A percentile compares a stretch with the other conserved stretches of the same genome.
phyloP scores from a whole-genome alignment of 768 basidiomycete species.

The Calocybe indica region DNA sequence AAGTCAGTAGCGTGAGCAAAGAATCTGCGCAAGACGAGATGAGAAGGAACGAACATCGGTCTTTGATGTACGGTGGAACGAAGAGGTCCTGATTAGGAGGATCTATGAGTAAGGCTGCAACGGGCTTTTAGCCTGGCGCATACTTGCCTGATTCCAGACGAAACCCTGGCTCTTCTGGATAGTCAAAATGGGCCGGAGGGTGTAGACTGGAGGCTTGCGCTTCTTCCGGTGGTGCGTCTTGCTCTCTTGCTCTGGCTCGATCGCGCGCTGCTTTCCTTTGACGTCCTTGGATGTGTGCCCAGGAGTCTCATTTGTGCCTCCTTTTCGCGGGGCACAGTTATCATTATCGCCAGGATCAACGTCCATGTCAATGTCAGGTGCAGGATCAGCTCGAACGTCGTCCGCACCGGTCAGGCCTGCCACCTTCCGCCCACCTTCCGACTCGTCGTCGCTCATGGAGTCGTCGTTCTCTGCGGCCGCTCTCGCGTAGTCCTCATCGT shows the following conservation, averaged over 20 bases:
- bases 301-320: slow-evolving; percentile 28
- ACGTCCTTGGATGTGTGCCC: slow-evolving; percentile 49
- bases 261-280: slow-evolving; percentile 78
- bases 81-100: slow-evolving; percentile 60
- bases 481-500: slow-evolving; percentile 56
- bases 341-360: slow-evolving; percentile 30
- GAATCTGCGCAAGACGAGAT: slow-evolving; percentile 11
- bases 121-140: neutral
- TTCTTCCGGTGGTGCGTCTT: slow-evolving; percentile 46
- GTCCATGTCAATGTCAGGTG: too few relatives aligned
- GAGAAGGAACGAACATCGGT: slow-evolving; percentile 62
- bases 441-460: neutral
- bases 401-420: neutral
- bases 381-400: neutral
- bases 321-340: slow-evolving; percentile 18
- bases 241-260: slow-evolving; percentile 56
- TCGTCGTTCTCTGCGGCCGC: slow-evolving; percentile 12
- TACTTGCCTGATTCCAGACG: slow-evolving; percentile 82
- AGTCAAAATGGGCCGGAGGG: slow-evolving; percentile 77
- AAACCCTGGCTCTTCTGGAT: slow-evolving; percentile 86
- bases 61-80: slow-evolving; percentile 85
- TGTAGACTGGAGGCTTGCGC: slow-evolving; percentile 48
- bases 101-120: slow-evolving; percentile 2
- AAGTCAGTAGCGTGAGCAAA: slow-evolving; percentile 13
- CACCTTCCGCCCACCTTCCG: neutral